Percentiles rank a stretch among this genome's conserved stretches.
Conservation (phyloP, 176 grass and related monocot species). For the Phoenix roebelenii region DNA sequence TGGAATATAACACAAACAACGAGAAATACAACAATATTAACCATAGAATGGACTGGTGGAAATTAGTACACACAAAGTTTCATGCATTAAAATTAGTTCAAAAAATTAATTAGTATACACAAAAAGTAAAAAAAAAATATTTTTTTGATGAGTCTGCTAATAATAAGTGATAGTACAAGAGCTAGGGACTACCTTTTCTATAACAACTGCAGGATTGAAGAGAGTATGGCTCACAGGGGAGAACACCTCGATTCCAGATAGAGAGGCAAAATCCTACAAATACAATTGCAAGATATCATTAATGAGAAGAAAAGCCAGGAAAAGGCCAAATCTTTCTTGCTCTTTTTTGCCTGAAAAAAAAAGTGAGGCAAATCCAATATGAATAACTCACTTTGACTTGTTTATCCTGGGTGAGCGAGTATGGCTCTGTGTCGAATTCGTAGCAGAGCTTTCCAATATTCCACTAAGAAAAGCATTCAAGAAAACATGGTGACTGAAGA, state of each 20-base stretch:
- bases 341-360: no score
- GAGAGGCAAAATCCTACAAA: slow-evolving; percentile 60
- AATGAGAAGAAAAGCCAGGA: neutral
- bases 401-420: slow-evolving; percentile 46
- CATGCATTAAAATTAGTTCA: no score
- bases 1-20: slow-evolving; percentile 2
- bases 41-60: neutral
- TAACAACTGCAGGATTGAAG: slow-evolving; percentile 53
- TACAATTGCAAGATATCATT: neutral
- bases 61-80: no score
- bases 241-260: slow-evolving; percentile 55
- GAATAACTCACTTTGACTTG: slow-evolving; percentile 45
- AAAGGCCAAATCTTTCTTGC: no score
- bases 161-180: no score
- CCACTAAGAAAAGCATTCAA: slow-evolving; percentile 37
- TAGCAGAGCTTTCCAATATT: slow-evolving; percentile 79
- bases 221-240: slow-evolving; percentile 74
- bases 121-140: no score
- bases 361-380: no score
- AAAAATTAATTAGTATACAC: no score
- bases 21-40: neutral
- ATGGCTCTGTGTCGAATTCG: slow-evolving; percentile 81
- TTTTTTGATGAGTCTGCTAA: no score
- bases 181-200: slow-evolving; percentile 46
- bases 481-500: no score